Evolutionary conservation across 768 basidiomycete species (phyloP).

Genomic region (Cystofilobasidium bisporidii): DNA sequence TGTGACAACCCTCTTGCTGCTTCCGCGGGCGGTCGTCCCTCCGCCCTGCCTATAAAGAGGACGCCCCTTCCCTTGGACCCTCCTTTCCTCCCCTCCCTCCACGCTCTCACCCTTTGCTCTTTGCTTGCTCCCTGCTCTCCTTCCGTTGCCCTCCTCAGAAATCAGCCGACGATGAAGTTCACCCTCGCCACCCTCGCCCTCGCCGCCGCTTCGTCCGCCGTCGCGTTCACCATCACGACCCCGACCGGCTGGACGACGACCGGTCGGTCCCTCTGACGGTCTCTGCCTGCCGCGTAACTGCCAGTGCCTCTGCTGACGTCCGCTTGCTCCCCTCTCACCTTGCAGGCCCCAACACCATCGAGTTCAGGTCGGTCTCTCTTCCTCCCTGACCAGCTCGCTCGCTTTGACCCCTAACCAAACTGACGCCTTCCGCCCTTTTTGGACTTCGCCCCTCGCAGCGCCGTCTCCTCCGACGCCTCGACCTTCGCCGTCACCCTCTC

Average conservation of each 20-base stretch:
- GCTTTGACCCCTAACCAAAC: not conserved
- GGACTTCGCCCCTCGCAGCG: not conserved
- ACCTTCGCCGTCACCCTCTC: slow-evolving; percentile 10
- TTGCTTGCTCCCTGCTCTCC: not conserved
- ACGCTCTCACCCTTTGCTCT: not conserved
- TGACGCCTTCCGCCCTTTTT: not conserved
- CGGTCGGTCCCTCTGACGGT: not conserved
- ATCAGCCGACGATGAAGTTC: not conserved
- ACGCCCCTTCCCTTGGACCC: not conserved
- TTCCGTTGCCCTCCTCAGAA: not conserved
- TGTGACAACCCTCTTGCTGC: too few relatives aligned
- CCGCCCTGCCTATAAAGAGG: not conserved
- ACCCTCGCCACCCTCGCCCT: slow-evolving; percentile 5
- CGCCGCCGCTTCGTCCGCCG: slow-evolving; percentile 7
- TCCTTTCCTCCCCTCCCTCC: not conserved
- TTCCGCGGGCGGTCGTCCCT: too few relatives aligned
- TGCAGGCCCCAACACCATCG: slow-evolving; percentile 18
- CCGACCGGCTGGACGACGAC: slow-evolving; percentile 9
- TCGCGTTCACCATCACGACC: slow-evolving; percentile 2
- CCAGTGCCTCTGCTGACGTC: not conserved
- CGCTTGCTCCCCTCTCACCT: not conserved
- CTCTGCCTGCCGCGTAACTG: not conserved
- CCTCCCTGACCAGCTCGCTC: not conserved
- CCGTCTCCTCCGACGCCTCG: slow-evolving; percentile 10
- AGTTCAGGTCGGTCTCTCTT: not conserved